phyloP scores from a whole-genome alignment of 148 eudicot genomes.

The Silene latifolia region DNA sequence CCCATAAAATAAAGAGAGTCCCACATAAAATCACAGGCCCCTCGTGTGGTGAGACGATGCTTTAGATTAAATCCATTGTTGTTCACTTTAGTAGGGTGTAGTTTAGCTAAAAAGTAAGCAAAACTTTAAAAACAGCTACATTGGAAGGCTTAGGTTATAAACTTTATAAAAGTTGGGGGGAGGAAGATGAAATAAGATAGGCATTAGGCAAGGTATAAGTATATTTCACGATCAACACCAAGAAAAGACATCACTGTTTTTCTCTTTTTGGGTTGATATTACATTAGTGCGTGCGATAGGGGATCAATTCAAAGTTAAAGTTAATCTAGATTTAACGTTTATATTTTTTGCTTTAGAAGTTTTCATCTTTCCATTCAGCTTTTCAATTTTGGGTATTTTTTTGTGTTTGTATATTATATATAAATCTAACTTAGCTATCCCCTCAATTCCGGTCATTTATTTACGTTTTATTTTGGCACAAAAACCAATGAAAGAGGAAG shows the following conservation, averaged over 20 bases:
- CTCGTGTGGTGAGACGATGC: slow-evolving; percentile 30
- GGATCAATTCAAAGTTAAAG: slow-evolving; percentile 32
- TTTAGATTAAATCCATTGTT: slow-evolving; percentile 11
- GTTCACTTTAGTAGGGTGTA: slow-evolving; percentile 12
- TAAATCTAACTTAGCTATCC: too few species aligned
- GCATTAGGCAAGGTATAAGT: slow-evolving; percentile 11
- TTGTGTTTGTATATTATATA: too few species aligned
- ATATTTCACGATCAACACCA: slow-evolving; percentile 20
- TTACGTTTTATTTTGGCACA: too few species aligned
- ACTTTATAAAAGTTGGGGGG: slow-evolving; percentile 12
- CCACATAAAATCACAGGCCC: slow-evolving; percentile 17
- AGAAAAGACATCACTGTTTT: slow-evolving; percentile 23
- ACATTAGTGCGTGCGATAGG: slow-evolving; percentile 32
- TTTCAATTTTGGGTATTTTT: too few species aligned
- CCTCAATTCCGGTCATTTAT: too few species aligned
- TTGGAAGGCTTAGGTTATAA: slow-evolving; percentile 14
- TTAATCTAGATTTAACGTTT: background rate
- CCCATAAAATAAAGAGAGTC: slow-evolving; percentile 5
- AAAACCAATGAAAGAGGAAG: too few species aligned
- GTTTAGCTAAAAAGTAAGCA: slow-evolving; percentile 19
- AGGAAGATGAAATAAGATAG: background rate
- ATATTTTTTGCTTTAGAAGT: slow-evolving; percentile 18
- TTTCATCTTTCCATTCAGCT: slow-evolving; percentile 1
- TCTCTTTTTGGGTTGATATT: slow-evolving; percentile 15
- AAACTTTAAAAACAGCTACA: background rate